phyloP scores from a whole-genome alignment of 306 rosid species.

The Pachyrhizus erosus region DNA sequence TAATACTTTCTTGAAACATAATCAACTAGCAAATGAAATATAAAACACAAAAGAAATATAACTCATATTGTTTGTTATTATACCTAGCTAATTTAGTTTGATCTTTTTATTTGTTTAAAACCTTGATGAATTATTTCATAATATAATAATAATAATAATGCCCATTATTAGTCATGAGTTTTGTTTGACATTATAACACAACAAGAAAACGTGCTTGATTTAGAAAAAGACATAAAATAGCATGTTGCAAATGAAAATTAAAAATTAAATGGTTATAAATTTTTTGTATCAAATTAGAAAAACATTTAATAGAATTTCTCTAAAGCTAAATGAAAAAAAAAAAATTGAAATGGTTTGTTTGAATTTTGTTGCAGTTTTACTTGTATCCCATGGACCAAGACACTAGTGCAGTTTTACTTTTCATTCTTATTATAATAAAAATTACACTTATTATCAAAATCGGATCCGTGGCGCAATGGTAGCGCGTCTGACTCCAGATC shows the following conservation, averaged over 20 bases:
- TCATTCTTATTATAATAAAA: no score
- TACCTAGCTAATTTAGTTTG: not conserved
- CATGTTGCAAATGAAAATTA: not conserved
- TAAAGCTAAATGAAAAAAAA: not conserved
- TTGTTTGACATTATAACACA: not conserved
- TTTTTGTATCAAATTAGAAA: not conserved
- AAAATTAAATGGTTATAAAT: not conserved
- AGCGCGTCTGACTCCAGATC: constrained; percentile 83
- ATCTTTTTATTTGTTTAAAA: not conserved
- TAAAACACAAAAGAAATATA: not conserved
- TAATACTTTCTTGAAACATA: not conserved
- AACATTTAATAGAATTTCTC: not conserved
- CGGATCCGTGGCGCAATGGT: constrained; percentile 74
- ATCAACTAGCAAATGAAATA: not conserved
- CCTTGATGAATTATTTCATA: not conserved
- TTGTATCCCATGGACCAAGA: no score
- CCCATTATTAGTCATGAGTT: not conserved
- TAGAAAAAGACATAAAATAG: not conserved
- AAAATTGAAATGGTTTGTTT: no score
- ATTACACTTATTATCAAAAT: not conserved
- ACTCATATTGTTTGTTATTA: not conserved
- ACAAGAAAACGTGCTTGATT: not conserved
- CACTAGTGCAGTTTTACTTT: not conserved
- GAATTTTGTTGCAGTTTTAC: no score
- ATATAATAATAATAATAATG: not conserved